Base-by-base conservation (phyloP, 345 rosid genomes). In the Zanthoxylum bungeanum region DNA sequence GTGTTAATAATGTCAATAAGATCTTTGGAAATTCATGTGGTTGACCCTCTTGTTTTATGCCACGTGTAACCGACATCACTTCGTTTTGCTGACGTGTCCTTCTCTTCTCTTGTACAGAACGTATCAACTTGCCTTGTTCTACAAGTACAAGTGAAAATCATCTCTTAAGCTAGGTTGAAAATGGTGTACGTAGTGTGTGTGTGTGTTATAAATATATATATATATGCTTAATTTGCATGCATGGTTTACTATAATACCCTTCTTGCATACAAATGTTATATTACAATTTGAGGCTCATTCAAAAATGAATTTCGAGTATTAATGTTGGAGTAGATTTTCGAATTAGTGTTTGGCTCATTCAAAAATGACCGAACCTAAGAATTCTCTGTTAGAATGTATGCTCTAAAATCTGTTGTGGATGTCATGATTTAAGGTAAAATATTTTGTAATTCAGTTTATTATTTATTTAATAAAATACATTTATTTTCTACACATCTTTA, bases 11-110 rank as follows among this genome's bases (percentile, higher is more conserved):
- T n/a, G n/a, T 69, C 1, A 22, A 3, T 30, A 2, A 62, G 42
- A 64, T 65, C 33, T 14, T 47, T 46, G 51, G 73, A 72, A 58
- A 68, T 63, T 33, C 19, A 11, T 16, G 21, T 19, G 8, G 27
- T 49, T 52, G 76, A 39, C 66, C 52, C 37, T 16, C 37, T 73
- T 1, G 62, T 25, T 76, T n/a, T 0, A 2, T 46, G 77, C 60
- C 70, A 61, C 62, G 61, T 73, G 78, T 25, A 68, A 73, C 62
- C 69, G 52, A 73, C 37, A 28, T 44, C 59, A 9, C 55, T 24
- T 64, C 2, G 36, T 19, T 44, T 27, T 64, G 53, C 65, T 68
- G 72, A 62, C 51, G n/a, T 50, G 61, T 37, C 60, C 62, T 73
- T 19, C 9, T 3, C 30, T 30, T 28, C 49, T 33, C 0, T 31